Base-by-base conservation (phyloP, 108 stramenopile genomes). In the Mediolabrus comicus region DNA sequence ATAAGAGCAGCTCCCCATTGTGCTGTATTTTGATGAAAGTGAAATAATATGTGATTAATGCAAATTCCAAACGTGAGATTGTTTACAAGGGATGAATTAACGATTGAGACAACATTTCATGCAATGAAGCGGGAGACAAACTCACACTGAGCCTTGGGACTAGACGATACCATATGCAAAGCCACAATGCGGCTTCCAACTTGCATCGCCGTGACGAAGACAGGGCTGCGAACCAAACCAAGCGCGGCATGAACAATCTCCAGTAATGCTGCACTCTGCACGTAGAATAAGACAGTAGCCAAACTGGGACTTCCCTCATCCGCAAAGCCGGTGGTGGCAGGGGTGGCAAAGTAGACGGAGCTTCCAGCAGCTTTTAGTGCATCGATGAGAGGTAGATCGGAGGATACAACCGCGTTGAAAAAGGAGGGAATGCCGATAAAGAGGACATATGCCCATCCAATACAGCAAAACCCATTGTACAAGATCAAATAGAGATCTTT, bases 201-300 rank as follows among this genome's bases (percentile, higher is more conserved):
- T 84, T 99, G 98, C 86, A 99, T 81, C 30, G 87, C 62, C 27
- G 96, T 96, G 22, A 97, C 95, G 27, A 97, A 34, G 46, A 95
- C 83, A 0, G 97, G 97, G 32, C 91, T 92, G 38, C 95, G 89
- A 19, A 99, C 98, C 30, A 98, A 70, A 35, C 97, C 95, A 14
- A 98, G 16, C 4, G 82, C 81, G 7, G 96, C 89, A 86, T 99
- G 97, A 29, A 97, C 66, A 59, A 98, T 88, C 74, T 99, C 95
- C 33, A 97, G 38, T 4, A 93, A 24, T 30, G 95, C 92, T 7
- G 86, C 91, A 22, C 84, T 62, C 67, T 96, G 96, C 25, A 92
- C 89, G 31, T 65, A 34, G 30, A 75, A 78, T 49, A 96, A 65
- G 41, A 84, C 62, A 3, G 34, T 43, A 26, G 80, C 77, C 9